Evolutionary conservation across 495 filamentous ascomycete genomes (phyloP), one percentile per base, ranked within the genome.

Genomic region (Platismatia glauca): DNA sequence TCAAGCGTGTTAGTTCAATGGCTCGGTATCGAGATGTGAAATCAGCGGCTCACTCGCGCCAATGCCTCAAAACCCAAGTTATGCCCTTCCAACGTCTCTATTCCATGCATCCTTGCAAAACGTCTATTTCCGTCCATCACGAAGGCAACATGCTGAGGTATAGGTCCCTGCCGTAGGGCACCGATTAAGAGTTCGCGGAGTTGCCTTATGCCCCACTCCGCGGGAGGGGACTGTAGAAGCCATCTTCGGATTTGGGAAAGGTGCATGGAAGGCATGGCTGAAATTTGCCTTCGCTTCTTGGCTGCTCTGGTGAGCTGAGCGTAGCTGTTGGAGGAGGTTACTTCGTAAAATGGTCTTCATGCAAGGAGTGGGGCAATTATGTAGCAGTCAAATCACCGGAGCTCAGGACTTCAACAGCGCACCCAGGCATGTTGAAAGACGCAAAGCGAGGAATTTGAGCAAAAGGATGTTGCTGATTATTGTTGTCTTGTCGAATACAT

Each of bases 71-170:
- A 98, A 9, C 94, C 94, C 66, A 96, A 74, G 70, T 94, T 90
- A 72, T 98, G 94, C n/a, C 94, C 94, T 75, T 98, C 91, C 43
- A 96, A 87, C 0, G 91, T 96, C 80, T 98, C 94, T 69, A 98
- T 95, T 56, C 93, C 85, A 76, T 93, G 90, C 55, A 79, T 86
- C 57, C 89, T 80, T 2, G 94, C 94, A 74, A 94, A 98, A 27
- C 94, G 84, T 57, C 94, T 78, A 72, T 98, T 98, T 43, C 94
- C 94, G 73, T 98, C 94, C 95, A 97, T 97, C 61, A 96, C 91
- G 69, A 98, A 97, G 9, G 94, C 94, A 58, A 98, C 84, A 84
- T 98, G 94, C 66, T 87, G 84, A 18, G 94, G 94, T 57, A 98
- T 85, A 11, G 92, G 89, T 6, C 95, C 94, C 74, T 96, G 91